Percentiles rank a stretch among this genome's conserved stretches.
Evolutionary conservation across 2,329 filamentous ascomycete genomes (phyloP).

Genomic region (Capronia epimyces): DNA sequence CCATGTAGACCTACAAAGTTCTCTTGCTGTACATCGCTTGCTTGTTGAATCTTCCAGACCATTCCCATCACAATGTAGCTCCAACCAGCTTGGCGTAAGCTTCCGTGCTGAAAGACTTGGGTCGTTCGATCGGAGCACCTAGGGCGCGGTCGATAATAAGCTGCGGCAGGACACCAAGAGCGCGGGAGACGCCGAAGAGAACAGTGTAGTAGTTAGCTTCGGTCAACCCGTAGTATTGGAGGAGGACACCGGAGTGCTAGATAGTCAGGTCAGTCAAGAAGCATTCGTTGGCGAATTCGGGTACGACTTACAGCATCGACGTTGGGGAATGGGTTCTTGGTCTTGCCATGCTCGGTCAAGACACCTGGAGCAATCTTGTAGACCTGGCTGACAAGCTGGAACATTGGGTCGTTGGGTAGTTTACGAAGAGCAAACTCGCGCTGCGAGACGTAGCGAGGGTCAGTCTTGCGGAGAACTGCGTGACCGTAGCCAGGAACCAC

Average conservation of each 20-base stretch:
- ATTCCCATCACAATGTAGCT: slow-evolving; percentile 71
- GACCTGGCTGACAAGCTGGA: slow-evolving; percentile 99
- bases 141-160: slow-evolving; percentile 98
- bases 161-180: slow-evolving; percentile 96
- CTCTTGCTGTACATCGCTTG: slow-evolving; percentile 18
- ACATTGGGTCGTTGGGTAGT: slow-evolving; percentile 96
- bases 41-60: not conserved
- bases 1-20: slow-evolving; percentile 17
- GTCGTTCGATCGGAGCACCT: slow-evolving; percentile 94
- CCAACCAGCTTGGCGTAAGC: slow-evolving; percentile 89
- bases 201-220: slow-evolving; percentile 99
- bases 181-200: slow-evolving; percentile 96
- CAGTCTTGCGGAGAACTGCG: slow-evolving; percentile 98
- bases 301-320: slow-evolving; percentile 66
- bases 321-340: slow-evolving; percentile 99
- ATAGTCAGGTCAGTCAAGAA: slow-evolving; percentile 13
- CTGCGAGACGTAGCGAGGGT: slow-evolving; percentile 97
- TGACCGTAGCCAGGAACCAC: slow-evolving; percentile 98
- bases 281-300: not conserved
- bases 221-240: slow-evolving; percentile 98
- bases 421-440: slow-evolving; percentile 93
- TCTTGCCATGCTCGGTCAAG: slow-evolving; percentile 99
- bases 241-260: slow-evolving; percentile 89
- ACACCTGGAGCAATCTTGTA: slow-evolving; percentile 99
- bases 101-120: slow-evolving; percentile 97